phyloP scores from a whole-genome alignment of 2,329 filamentous ascomycete species.

The Penicillium griseofulvum region DNA sequence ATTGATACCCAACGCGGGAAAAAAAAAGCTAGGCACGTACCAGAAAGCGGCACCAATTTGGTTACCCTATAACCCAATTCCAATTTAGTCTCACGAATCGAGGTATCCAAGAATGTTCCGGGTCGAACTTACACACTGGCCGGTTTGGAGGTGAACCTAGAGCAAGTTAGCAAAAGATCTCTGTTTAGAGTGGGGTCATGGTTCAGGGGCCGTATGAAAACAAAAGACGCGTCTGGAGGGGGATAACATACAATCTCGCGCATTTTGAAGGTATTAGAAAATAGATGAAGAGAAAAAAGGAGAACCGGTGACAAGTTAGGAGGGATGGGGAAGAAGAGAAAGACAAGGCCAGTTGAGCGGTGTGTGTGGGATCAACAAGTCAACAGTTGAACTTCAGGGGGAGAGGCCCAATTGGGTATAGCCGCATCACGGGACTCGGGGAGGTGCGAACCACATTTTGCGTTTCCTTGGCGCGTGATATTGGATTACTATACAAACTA shows the following conservation, averaged over 20 bases:
- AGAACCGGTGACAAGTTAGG: constrained; percentile 22
- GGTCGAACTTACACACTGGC: constrained; percentile 81
- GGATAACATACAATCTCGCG: constrained; percentile 65
- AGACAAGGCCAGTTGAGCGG: constrained; percentile 28
- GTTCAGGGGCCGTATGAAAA: constrained; percentile 31
- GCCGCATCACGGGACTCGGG: constrained; percentile 28
- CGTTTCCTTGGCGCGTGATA: constrained; percentile 4
- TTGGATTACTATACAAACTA: neutral
- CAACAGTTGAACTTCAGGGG: constrained; percentile 26
- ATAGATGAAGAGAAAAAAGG: constrained; percentile 13
- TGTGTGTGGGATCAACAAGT: constrained; percentile 35
- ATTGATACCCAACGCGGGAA: constrained; percentile 13
- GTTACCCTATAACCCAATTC: constrained; percentile 72
- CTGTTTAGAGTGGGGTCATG: constrained; percentile 31
- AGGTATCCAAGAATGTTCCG: constrained; percentile 8
- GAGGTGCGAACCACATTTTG: constrained; percentile 30
- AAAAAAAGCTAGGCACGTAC: constrained; percentile 50
- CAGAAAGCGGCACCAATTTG: constrained; percentile 99
- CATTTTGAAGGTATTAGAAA: constrained; percentile 46
- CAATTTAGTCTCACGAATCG: constrained; percentile 24
- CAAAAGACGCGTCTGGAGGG: constrained; percentile 37
- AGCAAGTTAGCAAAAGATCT: constrained; percentile 42
- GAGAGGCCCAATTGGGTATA: constrained; percentile 23
- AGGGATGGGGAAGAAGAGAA: constrained; percentile 26
- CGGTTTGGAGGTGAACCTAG: constrained; percentile 99